These are phyloP conservation scores for Apiospora hydei DNA, from an alignment of 2,329 filamentous ascomycete species.

Conservation along the genomic window DNA sequence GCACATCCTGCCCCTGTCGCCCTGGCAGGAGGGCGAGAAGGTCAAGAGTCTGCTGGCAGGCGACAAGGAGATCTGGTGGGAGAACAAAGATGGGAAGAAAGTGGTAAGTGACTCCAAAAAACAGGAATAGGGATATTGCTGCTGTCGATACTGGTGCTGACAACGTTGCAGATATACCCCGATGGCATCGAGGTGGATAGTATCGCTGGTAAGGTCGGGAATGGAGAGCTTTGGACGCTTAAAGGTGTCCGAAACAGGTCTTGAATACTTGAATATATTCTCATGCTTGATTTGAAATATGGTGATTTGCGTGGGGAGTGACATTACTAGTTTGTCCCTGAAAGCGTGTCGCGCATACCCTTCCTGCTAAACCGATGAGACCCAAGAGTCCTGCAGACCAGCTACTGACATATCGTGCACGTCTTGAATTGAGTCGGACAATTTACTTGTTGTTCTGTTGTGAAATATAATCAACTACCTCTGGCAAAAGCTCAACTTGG, in stretches of 20 bases:
- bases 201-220: constrained; percentile 78
- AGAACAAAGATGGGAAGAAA: constrained; percentile 71
- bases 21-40: constrained; percentile 75
- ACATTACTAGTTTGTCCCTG: not conserved
- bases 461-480: no score
- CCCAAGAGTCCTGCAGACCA: not conserved
- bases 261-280: constrained; percentile 29
- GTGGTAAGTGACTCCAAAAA: constrained; percentile 58
- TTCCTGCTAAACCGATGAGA: not conserved
- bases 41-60: constrained; percentile 71
- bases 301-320: not conserved
- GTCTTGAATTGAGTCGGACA: not conserved
- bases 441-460: not conserved
- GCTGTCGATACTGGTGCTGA: constrained; percentile 36
- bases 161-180: constrained; percentile 71
- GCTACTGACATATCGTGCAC: not conserved
- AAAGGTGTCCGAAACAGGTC: constrained; percentile 58
- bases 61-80: constrained; percentile 81
- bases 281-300: not conserved
- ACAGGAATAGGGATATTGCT: constrained; percentile 27
- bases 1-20: constrained; percentile 78
- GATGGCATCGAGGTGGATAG: constrained; percentile 78
- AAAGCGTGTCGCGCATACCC: not conserved
- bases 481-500: not conserved
- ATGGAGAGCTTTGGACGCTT: constrained; percentile 89